Evolutionary conservation across 257 asterid genomes (phyloP).

Genomic region (Nicotiana noctiflora): DNA sequence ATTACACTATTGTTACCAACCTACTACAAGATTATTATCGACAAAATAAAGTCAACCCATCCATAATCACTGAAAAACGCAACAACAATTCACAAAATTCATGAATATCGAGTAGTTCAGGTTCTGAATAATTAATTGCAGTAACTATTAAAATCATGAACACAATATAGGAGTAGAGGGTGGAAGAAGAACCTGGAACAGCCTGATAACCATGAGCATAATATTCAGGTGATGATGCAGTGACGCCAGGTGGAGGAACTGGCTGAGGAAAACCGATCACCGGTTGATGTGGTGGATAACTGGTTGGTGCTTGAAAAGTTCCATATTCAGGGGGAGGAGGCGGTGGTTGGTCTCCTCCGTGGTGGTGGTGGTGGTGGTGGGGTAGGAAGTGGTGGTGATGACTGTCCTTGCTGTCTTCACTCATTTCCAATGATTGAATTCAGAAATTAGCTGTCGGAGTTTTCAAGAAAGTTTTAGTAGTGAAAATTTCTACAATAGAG

Average conservation of each 20-base stretch:
- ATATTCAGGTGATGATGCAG: constrained; percentile 37
- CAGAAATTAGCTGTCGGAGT: not conserved
- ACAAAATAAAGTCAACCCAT: not conserved
- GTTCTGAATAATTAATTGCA: too few relatives aligned
- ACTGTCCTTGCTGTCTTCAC: constrained; percentile 43
- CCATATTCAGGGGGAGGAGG: constrained; percentile 56
- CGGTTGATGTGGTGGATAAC: constrained; percentile 45
- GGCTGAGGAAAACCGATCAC: constrained; percentile 91
- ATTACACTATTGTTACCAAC: not conserved
- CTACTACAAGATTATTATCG: not conserved
- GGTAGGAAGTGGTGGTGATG: constrained; percentile 14
- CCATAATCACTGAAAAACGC: not conserved
- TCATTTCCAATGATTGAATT: constrained; percentile 25
- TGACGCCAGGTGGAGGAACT: constrained; percentile 74
- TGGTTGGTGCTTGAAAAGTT: constrained; percentile 42
- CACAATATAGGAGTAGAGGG: not conserved
- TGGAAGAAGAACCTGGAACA: constrained; percentile 51
- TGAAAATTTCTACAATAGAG: not conserved
- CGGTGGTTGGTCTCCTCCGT: constrained; percentile 17
- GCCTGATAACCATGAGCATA: constrained; percentile 81
- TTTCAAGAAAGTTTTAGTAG: not conserved
- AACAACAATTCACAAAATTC: not conserved
- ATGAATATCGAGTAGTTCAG: not conserved
- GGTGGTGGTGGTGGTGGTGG: constrained; percentile 16
- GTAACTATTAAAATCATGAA: not conserved